Conservation (phyloP, 768 basidiomycete genomes). For the Phylloporus arenicola region DNA sequence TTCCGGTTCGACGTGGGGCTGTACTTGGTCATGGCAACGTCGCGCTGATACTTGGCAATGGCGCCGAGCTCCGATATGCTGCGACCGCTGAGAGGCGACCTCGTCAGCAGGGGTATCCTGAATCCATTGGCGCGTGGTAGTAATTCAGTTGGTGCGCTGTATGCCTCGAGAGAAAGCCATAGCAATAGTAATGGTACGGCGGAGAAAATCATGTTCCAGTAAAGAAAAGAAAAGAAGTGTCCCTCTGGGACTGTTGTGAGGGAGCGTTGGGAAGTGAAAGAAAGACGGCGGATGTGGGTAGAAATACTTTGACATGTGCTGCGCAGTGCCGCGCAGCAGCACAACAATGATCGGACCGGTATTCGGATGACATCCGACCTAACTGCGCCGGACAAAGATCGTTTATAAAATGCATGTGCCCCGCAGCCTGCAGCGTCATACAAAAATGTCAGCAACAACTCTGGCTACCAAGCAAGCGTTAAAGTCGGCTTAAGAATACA, state of each 20-base stretch:
- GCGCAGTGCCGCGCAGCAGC: background rate
- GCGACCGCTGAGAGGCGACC: slow-evolving; percentile 7
- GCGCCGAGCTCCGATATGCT: slow-evolving; percentile 4
- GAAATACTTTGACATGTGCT: background rate
- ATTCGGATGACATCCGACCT: background rate
- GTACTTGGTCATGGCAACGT: slow-evolving; percentile 44
- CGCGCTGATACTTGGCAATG: slow-evolving; percentile 42
- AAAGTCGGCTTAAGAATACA: no score
- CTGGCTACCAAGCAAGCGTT: no score
- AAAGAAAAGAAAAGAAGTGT: background rate
- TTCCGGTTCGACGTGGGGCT: slow-evolving; percentile 28
- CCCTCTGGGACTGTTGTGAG: background rate
- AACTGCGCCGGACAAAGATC: background rate
- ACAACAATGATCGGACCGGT: background rate
- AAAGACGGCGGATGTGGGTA: background rate
- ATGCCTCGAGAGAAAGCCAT: slow-evolving; percentile 5
- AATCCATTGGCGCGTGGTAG: slow-evolving; percentile 7
- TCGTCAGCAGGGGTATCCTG: slow-evolving; percentile 18
- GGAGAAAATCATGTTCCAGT: slow-evolving; percentile 14
- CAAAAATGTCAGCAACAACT: no score
- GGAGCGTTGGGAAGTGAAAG: background rate
- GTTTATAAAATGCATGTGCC: no score
- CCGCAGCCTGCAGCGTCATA: no score
- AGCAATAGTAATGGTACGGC: slow-evolving; percentile 9
- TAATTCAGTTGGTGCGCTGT: slow-evolving; percentile 12